Conservation (phyloP, 345 rosid genomes). For the Boechera divaricarpa region DNA sequence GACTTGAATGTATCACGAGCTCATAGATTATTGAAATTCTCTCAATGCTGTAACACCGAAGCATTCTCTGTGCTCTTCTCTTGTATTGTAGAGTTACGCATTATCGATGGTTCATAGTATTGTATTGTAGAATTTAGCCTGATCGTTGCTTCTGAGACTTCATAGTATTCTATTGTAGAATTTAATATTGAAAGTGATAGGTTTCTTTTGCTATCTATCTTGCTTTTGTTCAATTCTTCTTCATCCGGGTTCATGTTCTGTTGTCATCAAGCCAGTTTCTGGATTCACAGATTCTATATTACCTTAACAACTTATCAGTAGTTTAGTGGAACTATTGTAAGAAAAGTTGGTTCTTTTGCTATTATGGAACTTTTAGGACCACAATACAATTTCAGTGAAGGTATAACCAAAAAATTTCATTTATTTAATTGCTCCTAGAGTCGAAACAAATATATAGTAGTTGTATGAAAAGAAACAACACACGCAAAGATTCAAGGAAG, state of each 20-base stretch:
- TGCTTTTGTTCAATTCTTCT: not conserved
- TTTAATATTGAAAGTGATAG: not conserved
- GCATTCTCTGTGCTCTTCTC: not conserved
- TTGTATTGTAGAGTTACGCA: not conserved
- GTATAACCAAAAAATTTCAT: constrained; percentile 3
- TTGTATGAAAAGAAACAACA: constrained; percentile 29
- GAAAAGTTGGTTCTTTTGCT: not conserved
- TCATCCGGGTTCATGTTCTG: not conserved
- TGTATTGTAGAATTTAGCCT: not conserved
- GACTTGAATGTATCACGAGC: not conserved
- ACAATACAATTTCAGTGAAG: constrained; percentile 16
- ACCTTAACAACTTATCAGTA: not conserved
- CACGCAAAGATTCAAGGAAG: constrained; percentile 19
- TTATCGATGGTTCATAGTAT: not conserved
- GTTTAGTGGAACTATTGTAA: not conserved
- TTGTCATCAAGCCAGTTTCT: constrained; percentile 1
- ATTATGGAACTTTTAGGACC: not conserved
- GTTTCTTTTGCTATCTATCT: not conserved
- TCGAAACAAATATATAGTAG: constrained; percentile 29
- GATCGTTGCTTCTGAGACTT: not conserved
- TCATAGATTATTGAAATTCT: not conserved
- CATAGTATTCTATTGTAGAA: not conserved
- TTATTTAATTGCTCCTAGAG: constrained; percentile 39
- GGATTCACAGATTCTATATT: not conserved
- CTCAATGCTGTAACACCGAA: not conserved